Evolutionary conservation across 371 early-diverging fungal genomes (phyloP).

Genomic region (Cokeromyces recurvatus): DNA sequence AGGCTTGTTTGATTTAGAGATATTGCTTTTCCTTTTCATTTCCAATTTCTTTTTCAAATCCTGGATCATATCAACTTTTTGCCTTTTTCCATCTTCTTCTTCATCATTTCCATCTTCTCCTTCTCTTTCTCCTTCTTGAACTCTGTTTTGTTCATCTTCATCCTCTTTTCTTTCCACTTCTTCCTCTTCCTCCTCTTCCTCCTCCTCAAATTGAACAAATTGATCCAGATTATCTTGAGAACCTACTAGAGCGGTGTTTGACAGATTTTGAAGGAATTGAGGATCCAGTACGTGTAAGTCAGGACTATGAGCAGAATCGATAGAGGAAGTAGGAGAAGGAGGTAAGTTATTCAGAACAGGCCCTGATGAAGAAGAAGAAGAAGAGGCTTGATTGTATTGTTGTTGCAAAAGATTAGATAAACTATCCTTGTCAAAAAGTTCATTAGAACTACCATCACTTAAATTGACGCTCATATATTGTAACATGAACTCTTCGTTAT

Average conservation of each 20-base stretch:
- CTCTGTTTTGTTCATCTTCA: conserved; percentile 1
- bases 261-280: neutral
- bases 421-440: too few species aligned
- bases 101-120: neutral
- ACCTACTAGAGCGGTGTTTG: too few species aligned
- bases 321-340: conserved; percentile 3
- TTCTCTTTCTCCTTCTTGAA: conserved; percentile 1
- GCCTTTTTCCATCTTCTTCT: neutral
- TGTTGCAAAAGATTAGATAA: too few species aligned
- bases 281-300: conserved; percentile 3
- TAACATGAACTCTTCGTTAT: too few species aligned
- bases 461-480: too few species aligned
- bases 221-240: conserved; percentile 9
- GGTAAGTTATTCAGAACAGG: too few species aligned
- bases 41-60: conserved; percentile 1
- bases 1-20: too few species aligned
- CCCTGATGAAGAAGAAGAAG: too few species aligned
- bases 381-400: too few species aligned
- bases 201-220: conserved; percentile 13
- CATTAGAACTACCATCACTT: too few species aligned
- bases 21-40: conserved; percentile 1
- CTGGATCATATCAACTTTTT: neutral
- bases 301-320: too few species aligned
- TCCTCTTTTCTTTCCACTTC: neutral
- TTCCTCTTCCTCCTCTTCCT: conserved; percentile 1